These are phyloP conservation scores for Boletus mariae DNA, from an alignment of 1,284 basidiomycete genomes.

Conservation along the genomic window DNA sequence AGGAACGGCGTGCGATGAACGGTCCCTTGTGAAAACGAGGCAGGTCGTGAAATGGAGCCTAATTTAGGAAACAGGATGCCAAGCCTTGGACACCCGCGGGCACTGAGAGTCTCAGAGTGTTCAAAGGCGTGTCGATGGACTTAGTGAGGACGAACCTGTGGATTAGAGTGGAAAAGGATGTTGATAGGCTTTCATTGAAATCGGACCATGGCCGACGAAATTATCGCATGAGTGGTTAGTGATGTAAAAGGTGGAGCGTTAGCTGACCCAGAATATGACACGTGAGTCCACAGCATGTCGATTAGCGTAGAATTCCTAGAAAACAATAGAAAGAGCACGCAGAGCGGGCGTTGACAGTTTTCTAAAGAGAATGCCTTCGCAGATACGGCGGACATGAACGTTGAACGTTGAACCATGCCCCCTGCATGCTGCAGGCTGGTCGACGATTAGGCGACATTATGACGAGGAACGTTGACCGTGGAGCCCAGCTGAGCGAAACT, in stretches of 20 bases:
- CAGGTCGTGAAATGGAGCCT: conserved; percentile 11
- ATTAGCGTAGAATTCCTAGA: conserved; percentile 8
- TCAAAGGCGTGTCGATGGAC: conserved; percentile 17
- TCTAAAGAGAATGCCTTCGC: conserved; percentile 24
- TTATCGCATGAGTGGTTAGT: conserved; percentile 12
- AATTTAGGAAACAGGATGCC: conserved; percentile 14
- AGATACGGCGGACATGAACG: conserved; percentile 27
- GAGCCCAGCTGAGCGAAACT: conserved; percentile 6
- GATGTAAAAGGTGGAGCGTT: conserved; percentile 23
- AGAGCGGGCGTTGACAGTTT: conserved; percentile 13
- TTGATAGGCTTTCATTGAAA: conserved; percentile 6
- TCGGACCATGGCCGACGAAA: conserved; percentile 10
- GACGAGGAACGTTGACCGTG: conserved; percentile 15
- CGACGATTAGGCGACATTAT: conserved; percentile 24
- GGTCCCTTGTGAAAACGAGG: conserved; percentile 21
- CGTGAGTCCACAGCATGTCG: conserved; percentile 11
- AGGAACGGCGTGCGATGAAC: conserved; percentile 14
- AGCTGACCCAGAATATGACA: conserved; percentile 15
- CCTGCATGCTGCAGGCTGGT: conserved; percentile 16
- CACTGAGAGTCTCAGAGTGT: not conserved
- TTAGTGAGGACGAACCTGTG: conserved; percentile 16
- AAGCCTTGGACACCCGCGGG: not conserved
- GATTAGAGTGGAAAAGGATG: conserved; percentile 9
- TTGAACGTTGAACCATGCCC: conserved; percentile 8
- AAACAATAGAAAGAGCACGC: conserved; percentile 23